These are phyloP conservation scores for Suhomyces xylopsoci DNA, from an alignment of 805 yeast species.

Conservation along the genomic window DNA sequence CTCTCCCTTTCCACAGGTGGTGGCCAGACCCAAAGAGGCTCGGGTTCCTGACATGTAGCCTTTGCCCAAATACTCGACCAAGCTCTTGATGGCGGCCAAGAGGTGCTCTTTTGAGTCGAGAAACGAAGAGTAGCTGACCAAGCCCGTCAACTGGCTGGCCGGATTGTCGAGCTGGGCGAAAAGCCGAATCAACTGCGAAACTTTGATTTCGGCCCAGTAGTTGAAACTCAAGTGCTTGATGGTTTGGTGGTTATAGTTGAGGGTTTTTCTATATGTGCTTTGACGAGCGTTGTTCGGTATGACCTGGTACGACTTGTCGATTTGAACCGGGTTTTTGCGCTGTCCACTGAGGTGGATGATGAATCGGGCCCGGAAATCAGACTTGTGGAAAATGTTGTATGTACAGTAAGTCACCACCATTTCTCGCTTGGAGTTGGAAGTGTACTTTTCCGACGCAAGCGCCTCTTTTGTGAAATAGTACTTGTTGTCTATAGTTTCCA, in stretches of 20 bases:
- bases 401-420: slow-evolving; percentile 56
- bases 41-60: slow-evolving; percentile 48
- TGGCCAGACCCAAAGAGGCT: slow-evolving; percentile 28
- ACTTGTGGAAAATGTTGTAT: slow-evolving; percentile 68
- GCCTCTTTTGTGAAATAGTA: slow-evolving; percentile 16
- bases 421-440: slow-evolving; percentile 15
- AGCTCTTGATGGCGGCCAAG: slow-evolving; percentile 26
- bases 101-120: slow-evolving; percentile 19
- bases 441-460: slow-evolving; percentile 1
- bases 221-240: slow-evolving; percentile 13
- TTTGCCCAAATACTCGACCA: slow-evolving; percentile 45
- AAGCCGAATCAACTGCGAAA: slow-evolving; percentile 55
- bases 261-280: slow-evolving; percentile 11
- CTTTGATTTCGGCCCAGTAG: slow-evolving; percentile 62
- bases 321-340: slow-evolving; percentile 20
- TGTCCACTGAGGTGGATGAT: slow-evolving; percentile 23
- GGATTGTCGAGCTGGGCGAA: slow-evolving; percentile 51
- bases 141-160: slow-evolving; percentile 56
- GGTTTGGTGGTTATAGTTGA: slow-evolving; percentile 14
- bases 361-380: slow-evolving; percentile 71
- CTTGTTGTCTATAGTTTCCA: slow-evolving; percentile 14
- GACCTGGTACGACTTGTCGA: slow-evolving; percentile 34
- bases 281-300: slow-evolving; percentile 10
- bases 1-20: slow-evolving; percentile 28
- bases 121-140: slow-evolving; percentile 46